These are phyloP conservation scores for Pseudogymnoascus sp. DNA, from an alignment of 2,329 filamentous ascomycete species.

Conservation along the genomic window DNA sequence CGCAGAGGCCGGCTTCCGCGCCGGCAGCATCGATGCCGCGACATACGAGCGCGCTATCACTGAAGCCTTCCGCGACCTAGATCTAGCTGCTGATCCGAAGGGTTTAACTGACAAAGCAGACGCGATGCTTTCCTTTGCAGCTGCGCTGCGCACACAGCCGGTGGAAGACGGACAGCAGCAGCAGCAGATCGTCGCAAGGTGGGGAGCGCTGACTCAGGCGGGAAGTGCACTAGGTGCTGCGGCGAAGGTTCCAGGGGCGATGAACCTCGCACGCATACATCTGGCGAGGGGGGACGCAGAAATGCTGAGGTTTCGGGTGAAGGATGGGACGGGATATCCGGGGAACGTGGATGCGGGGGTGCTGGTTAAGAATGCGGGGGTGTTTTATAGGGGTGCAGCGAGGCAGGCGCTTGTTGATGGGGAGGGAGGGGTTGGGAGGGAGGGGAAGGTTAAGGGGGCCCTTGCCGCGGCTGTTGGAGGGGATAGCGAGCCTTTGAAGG, in stretches of 20 bases:
- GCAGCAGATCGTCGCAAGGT: slow-evolving; percentile 32
- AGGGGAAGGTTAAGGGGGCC: slow-evolving; percentile 39
- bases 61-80: slow-evolving; percentile 33
- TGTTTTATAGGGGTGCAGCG: slow-evolving; percentile 46
- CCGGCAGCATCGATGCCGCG: slow-evolving; percentile 37
- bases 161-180: slow-evolving; percentile 25
- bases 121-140: slow-evolving; percentile 44
- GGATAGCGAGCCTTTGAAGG: slow-evolving; percentile 31
- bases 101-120: slow-evolving; percentile 47
- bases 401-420: slow-evolving; percentile 30
- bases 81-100: slow-evolving; percentile 36
- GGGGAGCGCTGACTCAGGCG: slow-evolving; percentile 44
- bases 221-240: slow-evolving; percentile 42
- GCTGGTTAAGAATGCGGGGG: slow-evolving; percentile 46
- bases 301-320: slow-evolving; percentile 43
- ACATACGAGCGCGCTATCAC: slow-evolving; percentile 42
- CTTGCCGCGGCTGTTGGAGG: slow-evolving; percentile 38
- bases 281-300: slow-evolving; percentile 47
- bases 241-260: slow-evolving; percentile 40
- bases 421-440: slow-evolving; percentile 30
- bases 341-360: slow-evolving; percentile 37
- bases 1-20: slow-evolving; percentile 48
- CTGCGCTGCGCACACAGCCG: slow-evolving; percentile 19
- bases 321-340: slow-evolving; percentile 34
- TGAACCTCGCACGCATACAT: slow-evolving; percentile 45